These are phyloP conservation scores for Angomonas deanei DNA, from an alignment of 208 protist species.

Conservation along the genomic window DNA sequence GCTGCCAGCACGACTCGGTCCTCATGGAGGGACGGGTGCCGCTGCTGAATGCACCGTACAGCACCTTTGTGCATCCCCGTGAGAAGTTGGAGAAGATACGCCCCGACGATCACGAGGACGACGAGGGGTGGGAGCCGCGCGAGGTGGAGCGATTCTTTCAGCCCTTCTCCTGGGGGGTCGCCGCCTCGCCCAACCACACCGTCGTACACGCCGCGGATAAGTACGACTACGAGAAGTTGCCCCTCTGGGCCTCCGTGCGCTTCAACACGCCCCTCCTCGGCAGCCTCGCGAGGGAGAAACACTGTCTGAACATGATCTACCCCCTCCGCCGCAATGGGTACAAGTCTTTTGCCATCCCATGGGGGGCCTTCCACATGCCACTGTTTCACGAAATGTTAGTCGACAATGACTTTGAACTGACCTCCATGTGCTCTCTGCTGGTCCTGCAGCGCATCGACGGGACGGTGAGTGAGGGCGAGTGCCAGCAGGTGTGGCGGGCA, in stretches of 20 bases:
- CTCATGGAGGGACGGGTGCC: slow-evolving; percentile 81
- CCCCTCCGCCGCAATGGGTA: slow-evolving; percentile 56
- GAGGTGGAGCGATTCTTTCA: slow-evolving; percentile 73
- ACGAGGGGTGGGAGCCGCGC: slow-evolving; percentile 81
- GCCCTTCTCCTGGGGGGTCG: slow-evolving; percentile 85
- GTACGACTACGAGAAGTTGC: slow-evolving; percentile 81
- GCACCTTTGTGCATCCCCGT: slow-evolving; percentile 68
- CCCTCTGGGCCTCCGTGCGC: slow-evolving; percentile 76
- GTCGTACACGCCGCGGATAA: slow-evolving; percentile 82
- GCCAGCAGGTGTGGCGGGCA: slow-evolving; percentile 31
- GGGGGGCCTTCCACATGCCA: slow-evolving; percentile 81
- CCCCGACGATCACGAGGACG: slow-evolving; percentile 58
- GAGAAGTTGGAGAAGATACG: slow-evolving; percentile 16
- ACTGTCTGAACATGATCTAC: slow-evolving; percentile 76
- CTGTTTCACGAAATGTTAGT: slow-evolving; percentile 83
- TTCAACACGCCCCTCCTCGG: slow-evolving; percentile 70
- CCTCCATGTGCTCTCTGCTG: slow-evolving; percentile 68
- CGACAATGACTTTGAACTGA: slow-evolving; percentile 69
- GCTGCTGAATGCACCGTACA: slow-evolving; percentile 50
- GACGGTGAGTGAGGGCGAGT: slow-evolving; percentile 66
- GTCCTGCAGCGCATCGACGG: slow-evolving; percentile 61
- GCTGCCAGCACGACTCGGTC: slow-evolving; percentile 76
- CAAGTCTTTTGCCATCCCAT: slow-evolving; percentile 77
- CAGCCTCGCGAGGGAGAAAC: slow-evolving; percentile 63
- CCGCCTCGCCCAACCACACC: slow-evolving; percentile 60